These are phyloP conservation scores for Thielaviopsis punctulata DNA, from an alignment of 2,329 filamentous ascomycete species.

Conservation along the genomic window DNA sequence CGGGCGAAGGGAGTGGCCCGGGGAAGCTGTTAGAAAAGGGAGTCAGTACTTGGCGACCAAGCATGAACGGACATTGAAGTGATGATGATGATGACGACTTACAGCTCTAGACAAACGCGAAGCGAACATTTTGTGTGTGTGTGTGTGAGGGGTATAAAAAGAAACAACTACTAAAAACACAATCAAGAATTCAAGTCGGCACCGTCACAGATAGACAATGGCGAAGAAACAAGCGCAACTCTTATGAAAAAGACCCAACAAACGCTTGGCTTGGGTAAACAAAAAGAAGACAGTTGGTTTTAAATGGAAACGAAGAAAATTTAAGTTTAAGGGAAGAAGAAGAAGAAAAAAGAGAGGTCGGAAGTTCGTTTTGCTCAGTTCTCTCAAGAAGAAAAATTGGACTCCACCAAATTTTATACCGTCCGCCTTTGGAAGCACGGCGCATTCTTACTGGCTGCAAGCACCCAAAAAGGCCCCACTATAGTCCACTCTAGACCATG, in stretches of 20 bases:
- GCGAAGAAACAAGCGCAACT: slow-evolving; percentile 3
- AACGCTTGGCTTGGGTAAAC: slow-evolving; percentile 14
- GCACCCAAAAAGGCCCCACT: not conserved
- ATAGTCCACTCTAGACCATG: not conserved
- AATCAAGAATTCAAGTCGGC: slow-evolving; percentile 17
- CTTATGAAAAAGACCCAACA: not conserved
- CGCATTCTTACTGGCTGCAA: slow-evolving; percentile 8
- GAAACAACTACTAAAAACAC: slow-evolving; percentile 20
- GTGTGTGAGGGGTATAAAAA: slow-evolving; percentile 18
- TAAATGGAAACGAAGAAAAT: slow-evolving; percentile 15
- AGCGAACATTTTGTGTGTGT: slow-evolving; percentile 46
- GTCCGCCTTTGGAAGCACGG: not conserved
- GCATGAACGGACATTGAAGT: no score
- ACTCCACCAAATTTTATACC: slow-evolving; percentile 10
- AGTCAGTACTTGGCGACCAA: not conserved
- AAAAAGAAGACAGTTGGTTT: slow-evolving; percentile 16
- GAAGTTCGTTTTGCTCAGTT: not conserved
- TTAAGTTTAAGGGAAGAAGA: slow-evolving; percentile 16
- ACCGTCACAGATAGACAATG: slow-evolving; percentile 6
- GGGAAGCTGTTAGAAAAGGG: slow-evolving; percentile 41
- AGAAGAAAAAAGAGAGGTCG: slow-evolving; percentile 1
- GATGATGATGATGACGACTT: slow-evolving; percentile 25
- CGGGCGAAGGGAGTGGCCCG: slow-evolving; percentile 55
- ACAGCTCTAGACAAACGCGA: slow-evolving; percentile 59
- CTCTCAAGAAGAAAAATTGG: slow-evolving; percentile 7